These are phyloP conservation scores for Aspergillus melleus DNA, from an alignment of 2,329 filamentous ascomycete species.

Conservation along the genomic window DNA sequence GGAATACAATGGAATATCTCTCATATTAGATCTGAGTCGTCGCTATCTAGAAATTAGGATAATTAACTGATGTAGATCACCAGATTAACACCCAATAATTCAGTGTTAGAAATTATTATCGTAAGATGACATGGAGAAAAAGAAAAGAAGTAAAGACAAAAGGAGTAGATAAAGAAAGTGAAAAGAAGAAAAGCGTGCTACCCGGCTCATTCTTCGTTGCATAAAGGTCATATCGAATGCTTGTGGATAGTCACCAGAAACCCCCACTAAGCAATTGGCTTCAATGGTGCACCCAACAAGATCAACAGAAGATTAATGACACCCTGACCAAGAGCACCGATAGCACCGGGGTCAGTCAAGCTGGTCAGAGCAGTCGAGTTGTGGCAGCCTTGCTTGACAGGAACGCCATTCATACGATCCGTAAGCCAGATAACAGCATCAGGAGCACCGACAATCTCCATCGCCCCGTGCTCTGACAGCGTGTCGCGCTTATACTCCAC, in stretches of 20 bases:
- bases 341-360: conserved; percentile 11
- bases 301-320: background rate
- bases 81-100: too few relatives aligned
- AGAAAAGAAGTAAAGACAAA: too few relatives aligned
- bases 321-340: conserved; percentile 6
- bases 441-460: conserved; percentile 34
- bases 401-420: conserved; percentile 20
- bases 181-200: too few relatives aligned
- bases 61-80: too few relatives aligned
- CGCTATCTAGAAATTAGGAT: too few relatives aligned
- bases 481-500: conserved; percentile 49
- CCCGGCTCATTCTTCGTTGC: too few relatives aligned
- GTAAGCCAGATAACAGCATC: conserved; percentile 33
- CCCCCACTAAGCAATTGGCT: background rate
- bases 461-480: conserved; percentile 43
- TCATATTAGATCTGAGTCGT: too few relatives aligned
- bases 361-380: conserved; percentile 17
- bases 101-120: too few relatives aligned
- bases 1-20: too few relatives aligned
- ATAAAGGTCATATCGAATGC: too few relatives aligned
- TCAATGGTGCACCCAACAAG: background rate
- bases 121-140: too few relatives aligned
- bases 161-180: too few relatives aligned
- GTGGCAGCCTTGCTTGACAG: conserved; percentile 13
- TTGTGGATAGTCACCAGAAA: background rate